Evolutionary conservation across 192 early-diverging fungal species (phyloP).

Genomic region (Backusella sp.): DNA sequence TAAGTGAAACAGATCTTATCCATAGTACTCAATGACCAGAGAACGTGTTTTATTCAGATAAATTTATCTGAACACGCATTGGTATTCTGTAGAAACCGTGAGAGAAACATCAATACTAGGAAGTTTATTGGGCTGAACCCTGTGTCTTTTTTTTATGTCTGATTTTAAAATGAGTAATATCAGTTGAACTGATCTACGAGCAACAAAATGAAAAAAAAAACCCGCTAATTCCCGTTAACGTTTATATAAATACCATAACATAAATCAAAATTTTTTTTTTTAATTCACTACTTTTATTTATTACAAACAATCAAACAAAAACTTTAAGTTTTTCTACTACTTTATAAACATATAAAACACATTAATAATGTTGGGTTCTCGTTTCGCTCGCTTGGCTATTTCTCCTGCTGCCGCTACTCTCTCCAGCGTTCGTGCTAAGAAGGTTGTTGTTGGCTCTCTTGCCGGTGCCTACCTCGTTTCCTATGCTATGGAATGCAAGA

Average conservation of each 20-base stretch:
- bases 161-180: conserved; percentile 1
- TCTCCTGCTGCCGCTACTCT: background rate
- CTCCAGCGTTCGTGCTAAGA: background rate
- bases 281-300: background rate
- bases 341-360: background rate
- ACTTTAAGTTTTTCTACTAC: background rate
- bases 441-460: background rate
- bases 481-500: background rate
- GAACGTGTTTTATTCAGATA: background rate
- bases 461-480: background rate
- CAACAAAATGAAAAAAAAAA: background rate
- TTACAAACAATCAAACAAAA: background rate
- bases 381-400: background rate
- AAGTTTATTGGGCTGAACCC: background rate
- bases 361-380: background rate
- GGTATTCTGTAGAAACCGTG: background rate
- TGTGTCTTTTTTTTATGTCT: background rate
- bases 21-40: background rate
- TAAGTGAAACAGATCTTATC: background rate
- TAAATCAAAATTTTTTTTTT: background rate
- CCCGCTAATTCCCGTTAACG: background rate
- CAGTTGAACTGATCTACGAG: conserved; percentile 1
- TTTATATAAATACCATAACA: background rate
- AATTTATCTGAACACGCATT: background rate
- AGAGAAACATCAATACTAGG: background rate